These are phyloP conservation scores for Penicillium sp. DNA, from an alignment of 2,329 filamentous ascomycete genomes.

Conservation along the genomic window DNA sequence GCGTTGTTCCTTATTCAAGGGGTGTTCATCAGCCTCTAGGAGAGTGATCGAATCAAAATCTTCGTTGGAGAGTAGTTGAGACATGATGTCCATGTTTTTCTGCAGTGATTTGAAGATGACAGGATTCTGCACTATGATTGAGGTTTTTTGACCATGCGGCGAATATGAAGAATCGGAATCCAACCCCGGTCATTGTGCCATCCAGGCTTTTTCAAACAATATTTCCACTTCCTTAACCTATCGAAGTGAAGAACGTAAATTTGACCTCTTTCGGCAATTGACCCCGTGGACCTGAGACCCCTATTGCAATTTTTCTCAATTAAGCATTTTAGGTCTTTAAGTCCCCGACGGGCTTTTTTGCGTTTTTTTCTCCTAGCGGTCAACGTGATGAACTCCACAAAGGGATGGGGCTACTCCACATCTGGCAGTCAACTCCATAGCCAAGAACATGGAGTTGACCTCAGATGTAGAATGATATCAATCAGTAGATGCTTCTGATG, in stretches of 20 bases:
- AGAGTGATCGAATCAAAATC: not conserved
- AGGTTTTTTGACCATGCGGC: not conserved
- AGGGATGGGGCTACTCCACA: too few species aligned
- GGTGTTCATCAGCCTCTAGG: not conserved
- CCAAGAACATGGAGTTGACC: too few species aligned
- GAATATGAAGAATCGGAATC: not conserved
- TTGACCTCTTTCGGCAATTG: not conserved
- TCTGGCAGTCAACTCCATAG: too few species aligned
- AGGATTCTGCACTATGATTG: not conserved
- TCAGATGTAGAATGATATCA: too few species aligned
- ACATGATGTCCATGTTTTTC: not conserved
- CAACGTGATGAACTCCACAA: too few species aligned
- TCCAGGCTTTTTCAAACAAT: not conserved
- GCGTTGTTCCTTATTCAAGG: not conserved
- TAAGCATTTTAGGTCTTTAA: not conserved
- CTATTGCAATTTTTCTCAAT: not conserved
- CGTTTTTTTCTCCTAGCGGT: too few species aligned
- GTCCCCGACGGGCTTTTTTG: not conserved
- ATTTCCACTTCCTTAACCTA: not conserved
- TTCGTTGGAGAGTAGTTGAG: not conserved
- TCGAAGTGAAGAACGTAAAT: not conserved
- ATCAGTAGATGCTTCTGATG: too few species aligned
- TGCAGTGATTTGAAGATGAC: not conserved
- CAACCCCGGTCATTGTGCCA: not conserved
- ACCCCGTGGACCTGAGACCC: not conserved